Base-by-base conservation (phyloP, 306 rosid genomes). In the Castanopsis chinensis region DNA sequence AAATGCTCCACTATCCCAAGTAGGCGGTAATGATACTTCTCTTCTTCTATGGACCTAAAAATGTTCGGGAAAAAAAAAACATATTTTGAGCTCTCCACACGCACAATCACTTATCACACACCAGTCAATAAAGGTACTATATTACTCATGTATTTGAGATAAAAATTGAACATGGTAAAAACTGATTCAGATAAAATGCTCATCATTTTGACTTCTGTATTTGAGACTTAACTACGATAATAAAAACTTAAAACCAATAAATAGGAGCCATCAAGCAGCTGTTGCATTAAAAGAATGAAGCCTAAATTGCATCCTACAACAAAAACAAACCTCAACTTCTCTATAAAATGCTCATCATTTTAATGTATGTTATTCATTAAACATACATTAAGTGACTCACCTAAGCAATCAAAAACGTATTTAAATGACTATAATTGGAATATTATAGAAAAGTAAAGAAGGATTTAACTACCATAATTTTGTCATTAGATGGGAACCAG, bases 1-100 rank as follows among this genome's bases (percentile, higher is more conserved):
- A 53, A 83, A 88, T 96, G 99, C 82, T 90, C 98, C 83, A 93
- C 94, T 27, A 91, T 84, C 69, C 99, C 99, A 69, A 87, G 73
- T 74, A 96, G 86, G 20, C 71, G 88, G 80, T 91, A 96, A 77
- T 81, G 91, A 69, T 80, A 87, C 69, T 78, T 88, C 72, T 86
- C 97, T 54, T 78, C 81, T 58, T 73, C 85, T 37, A 27, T 45
- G 85, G 82, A 90, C 88, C 98, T 96, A 84, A 21, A 41, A 63
- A 74, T 45, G 65, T 55, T 64, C 76, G 68, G 37, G 51, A 68
- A 72, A 32, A 55, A 75, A 74, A 37, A 41, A 7, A 41, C 32
- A 77, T 9, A 57, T 6, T 41, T 4, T 70, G 45, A 60, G 71
- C 32, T 65, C 71, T 30, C 18, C 21, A 18, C 32, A 32, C 1